These are phyloP conservation scores for Abelmoschus esculentus DNA, from an alignment of 345 rosid genomes.

Conservation along the genomic window DNA sequence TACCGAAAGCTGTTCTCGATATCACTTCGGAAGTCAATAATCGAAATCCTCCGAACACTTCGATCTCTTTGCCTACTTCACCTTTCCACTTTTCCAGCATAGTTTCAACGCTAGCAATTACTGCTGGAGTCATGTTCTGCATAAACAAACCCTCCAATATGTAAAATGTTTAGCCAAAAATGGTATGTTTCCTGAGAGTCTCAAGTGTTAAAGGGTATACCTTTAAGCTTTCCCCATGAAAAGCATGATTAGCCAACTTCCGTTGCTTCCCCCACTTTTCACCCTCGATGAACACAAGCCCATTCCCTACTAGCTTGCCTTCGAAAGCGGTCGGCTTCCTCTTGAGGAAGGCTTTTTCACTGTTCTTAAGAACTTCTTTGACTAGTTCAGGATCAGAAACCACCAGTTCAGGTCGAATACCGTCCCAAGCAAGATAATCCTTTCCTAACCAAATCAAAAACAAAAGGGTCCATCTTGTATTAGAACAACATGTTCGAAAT, in stretches of 20 bases:
- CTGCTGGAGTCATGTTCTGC: conserved; percentile 30
- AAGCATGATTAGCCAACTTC: conserved; percentile 26
- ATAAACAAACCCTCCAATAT: not conserved
- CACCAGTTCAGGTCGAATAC: conserved; percentile 25
- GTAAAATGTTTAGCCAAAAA: not conserved
- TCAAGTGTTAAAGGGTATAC: conserved; percentile 6
- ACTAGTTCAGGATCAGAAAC: conserved; percentile 30
- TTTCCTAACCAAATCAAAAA: conserved; percentile 14
- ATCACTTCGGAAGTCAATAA: conserved; percentile 39
- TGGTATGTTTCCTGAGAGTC: too few relatives aligned
- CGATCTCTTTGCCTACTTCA: conserved; percentile 28
- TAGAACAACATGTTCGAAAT: not conserved
- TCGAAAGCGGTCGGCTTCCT: conserved; percentile 12
- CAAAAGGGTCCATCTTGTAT: not conserved
- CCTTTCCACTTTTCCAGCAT: conserved; percentile 45
- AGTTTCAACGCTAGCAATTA: conserved; percentile 29
- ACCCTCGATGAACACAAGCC: conserved; percentile 21
- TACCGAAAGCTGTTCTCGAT: conserved; percentile 45
- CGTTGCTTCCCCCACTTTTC: conserved; percentile 26
- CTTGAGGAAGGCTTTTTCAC: conserved; percentile 18
- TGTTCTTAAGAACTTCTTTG: conserved; percentile 36
- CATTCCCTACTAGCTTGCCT: conserved; percentile 28
- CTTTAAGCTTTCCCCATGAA: conserved; percentile 38
- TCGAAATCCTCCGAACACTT: conserved; percentile 27
- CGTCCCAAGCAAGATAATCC: conserved; percentile 32